Evolutionary conservation across 129 eudicot genomes (phyloP).

Genomic region (Escallonia herrerae): DNA sequence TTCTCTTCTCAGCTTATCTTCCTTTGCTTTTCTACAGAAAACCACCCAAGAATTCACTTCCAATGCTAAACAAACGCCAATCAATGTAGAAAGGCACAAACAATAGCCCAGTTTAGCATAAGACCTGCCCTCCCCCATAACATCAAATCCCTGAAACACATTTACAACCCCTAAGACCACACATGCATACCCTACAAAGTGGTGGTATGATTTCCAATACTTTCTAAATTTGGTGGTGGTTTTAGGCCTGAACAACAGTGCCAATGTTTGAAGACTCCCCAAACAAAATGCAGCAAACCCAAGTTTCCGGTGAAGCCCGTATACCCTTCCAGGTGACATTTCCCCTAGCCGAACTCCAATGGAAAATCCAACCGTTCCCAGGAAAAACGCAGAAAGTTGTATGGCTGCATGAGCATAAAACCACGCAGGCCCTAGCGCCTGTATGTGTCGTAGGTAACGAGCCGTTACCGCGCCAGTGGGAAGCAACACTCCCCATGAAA

Average conservation of each 20-base stretch:
- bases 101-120: conserved; percentile 64
- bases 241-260: conserved; percentile 77
- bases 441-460: conserved; percentile 72
- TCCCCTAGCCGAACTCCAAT: conserved; percentile 73
- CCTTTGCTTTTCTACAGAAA: conserved; percentile 76
- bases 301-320: conserved; percentile 72
- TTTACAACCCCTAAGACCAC: conserved; percentile 82
- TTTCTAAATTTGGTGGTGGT: conserved; percentile 75
- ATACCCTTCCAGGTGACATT: conserved; percentile 58
- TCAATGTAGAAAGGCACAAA: conserved; percentile 61
- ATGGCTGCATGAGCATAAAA: conserved; percentile 84
- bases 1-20: conserved; percentile 80
- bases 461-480: conserved; percentile 66
- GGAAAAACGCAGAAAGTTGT: conserved; percentile 47
- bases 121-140: conserved; percentile 66
- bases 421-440: conserved; percentile 70
- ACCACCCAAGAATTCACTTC: conserved; percentile 94
- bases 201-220: conserved; percentile 98
- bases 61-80: conserved; percentile 69
- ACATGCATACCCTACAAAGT: conserved; percentile 94
- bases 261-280: conserved; percentile 79
- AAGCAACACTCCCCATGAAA: conserved; percentile 81
- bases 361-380: conserved; percentile 70
- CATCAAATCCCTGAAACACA: conserved; percentile 89
- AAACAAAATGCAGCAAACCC: conserved; percentile 70